phyloP scores from a whole-genome alignment of 805 yeast genomes.

The Schwanniomyces sp. region DNA sequence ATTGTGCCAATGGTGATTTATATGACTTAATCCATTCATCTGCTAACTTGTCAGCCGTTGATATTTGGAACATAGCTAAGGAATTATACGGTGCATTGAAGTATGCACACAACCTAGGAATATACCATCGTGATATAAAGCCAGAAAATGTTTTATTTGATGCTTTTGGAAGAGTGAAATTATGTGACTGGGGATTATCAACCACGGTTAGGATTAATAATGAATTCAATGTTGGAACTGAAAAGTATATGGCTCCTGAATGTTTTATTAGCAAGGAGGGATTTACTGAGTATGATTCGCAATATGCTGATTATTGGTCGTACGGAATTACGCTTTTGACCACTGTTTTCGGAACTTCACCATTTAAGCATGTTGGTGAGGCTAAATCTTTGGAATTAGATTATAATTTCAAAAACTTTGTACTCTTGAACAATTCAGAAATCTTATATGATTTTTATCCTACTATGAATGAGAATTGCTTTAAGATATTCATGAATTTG shows the following conservation, averaged over 20 bases:
- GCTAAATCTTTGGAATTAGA: conserved; percentile 28
- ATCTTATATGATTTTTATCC: conserved; percentile 52
- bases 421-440: conserved; percentile 32
- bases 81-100: conserved; percentile 54
- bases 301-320: conserved; percentile 55
- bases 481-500: conserved; percentile 39
- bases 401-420: conserved; percentile 44
- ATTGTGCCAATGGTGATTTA: conserved; percentile 64
- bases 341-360: conserved; percentile 52
- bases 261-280: conserved; percentile 21
- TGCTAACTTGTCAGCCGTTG: conserved; percentile 12
- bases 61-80: conserved; percentile 41
- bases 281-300: conserved; percentile 37
- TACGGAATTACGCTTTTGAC: conserved; percentile 51
- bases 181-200: conserved; percentile 77
- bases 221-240: conserved; percentile 53
- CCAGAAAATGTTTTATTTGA: conserved; percentile 68
- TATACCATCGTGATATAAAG: conserved; percentile 71
- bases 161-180: conserved; percentile 51
- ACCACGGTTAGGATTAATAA: conserved; percentile 31
- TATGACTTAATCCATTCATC: conserved; percentile 51
- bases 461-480: conserved; percentile 43
- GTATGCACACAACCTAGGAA: conserved; percentile 56
- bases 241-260: conserved; percentile 60
- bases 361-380: conserved; percentile 40